Percentiles rank a stretch among this genome's conserved stretches.
These are phyloP conservation scores for Russula virescens DNA, from an alignment of 768 basidiomycete genomes.

Conservation along the genomic window DNA sequence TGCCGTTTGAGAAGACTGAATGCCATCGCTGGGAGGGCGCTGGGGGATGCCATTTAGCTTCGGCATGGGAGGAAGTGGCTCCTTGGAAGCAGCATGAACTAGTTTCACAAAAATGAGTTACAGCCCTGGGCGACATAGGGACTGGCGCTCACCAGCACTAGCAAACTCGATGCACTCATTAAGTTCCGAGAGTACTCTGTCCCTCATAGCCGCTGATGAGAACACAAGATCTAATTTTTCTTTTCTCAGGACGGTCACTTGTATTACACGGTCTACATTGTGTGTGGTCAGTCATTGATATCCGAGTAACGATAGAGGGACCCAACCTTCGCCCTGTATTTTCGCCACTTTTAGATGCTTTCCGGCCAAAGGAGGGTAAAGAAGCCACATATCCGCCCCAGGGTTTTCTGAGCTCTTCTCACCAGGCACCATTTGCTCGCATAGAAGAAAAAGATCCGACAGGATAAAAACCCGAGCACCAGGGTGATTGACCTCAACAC, in stretches of 20 bases:
- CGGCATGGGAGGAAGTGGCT: slow-evolving; percentile 64
- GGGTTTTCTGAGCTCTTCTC: slow-evolving; percentile 50
- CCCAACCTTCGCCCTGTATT: slow-evolving; percentile 54
- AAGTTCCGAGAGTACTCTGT: slow-evolving; percentile 64
- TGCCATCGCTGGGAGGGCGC: background rate
- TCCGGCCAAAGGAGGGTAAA: slow-evolving; percentile 92
- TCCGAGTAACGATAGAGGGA: background rate
- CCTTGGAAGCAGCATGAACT: slow-evolving; percentile 43
- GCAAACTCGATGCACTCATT: slow-evolving; percentile 83
- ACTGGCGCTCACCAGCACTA: slow-evolving; percentile 50
- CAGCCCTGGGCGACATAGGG: background rate
- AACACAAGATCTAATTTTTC: slow-evolving; percentile 69
- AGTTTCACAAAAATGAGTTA: background rate
- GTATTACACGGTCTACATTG: slow-evolving; percentile 58
- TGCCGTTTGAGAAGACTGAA: slow-evolving; percentile 23
- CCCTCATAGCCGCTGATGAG: slow-evolving; percentile 51
- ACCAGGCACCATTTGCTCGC: slow-evolving; percentile 65
- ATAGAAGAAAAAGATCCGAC: slow-evolving; percentile 88
- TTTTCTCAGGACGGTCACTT: slow-evolving; percentile 81
- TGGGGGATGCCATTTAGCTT: slow-evolving; percentile 31
- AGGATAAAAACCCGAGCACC: slow-evolving; percentile 83
- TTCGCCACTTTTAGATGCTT: slow-evolving; percentile 79
- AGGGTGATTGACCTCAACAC: slow-evolving; percentile 65
- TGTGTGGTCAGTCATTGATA: slow-evolving; percentile 2
- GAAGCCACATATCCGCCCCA: slow-evolving; percentile 82